A percentile compares a stretch with the other conserved stretches of the same genome.
Conservation (phyloP, 805 yeast species). For the Scheffersomyces lignosus region DNA sequence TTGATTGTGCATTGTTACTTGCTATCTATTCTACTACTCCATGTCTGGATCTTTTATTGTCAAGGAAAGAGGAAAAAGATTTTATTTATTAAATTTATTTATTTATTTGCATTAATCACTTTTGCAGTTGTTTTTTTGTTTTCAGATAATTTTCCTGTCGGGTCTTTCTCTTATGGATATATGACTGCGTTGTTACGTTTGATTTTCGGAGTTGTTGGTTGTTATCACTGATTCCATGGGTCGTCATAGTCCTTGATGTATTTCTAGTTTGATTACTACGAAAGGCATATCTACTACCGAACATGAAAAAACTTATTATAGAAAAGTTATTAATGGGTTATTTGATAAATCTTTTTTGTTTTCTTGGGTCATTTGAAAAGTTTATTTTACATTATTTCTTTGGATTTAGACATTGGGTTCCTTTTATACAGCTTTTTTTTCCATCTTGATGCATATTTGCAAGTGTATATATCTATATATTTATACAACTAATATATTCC, state of each 20-base stretch:
- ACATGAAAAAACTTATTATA: conserved; percentile 10
- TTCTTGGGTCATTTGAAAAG: conserved; percentile 19
- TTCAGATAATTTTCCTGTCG: conserved; percentile 6
- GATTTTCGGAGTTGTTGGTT: too few species aligned
- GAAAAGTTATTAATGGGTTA: conserved; percentile 13
- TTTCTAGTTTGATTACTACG: not conserved
- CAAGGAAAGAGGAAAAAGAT: conserved; percentile 19
- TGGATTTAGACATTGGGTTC: conserved; percentile 46
- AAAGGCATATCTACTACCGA: conserved; percentile 5
- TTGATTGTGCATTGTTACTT: conserved; percentile 13
- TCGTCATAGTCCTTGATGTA: too few species aligned
- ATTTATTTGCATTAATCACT: conserved; percentile 24
- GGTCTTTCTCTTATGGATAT: conserved; percentile 6
- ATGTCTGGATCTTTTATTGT: conserved; percentile 25
- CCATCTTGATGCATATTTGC: conserved; percentile 24
- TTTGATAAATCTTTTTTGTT: conserved; percentile 24
- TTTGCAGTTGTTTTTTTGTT: conserved; percentile 17
- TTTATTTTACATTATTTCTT: conserved; percentile 19
- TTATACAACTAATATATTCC: not conserved
- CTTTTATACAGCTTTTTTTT: conserved; percentile 26
- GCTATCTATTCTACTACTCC: conserved; percentile 15
- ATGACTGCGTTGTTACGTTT: conserved; percentile 3
- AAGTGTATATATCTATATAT: conserved; percentile 20
- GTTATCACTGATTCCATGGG: conserved; percentile 6
- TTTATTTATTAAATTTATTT: conserved; percentile 9